Conservation (phyloP, 768 basidiomycete species). For the Leucocoprinus sp. region DNA sequence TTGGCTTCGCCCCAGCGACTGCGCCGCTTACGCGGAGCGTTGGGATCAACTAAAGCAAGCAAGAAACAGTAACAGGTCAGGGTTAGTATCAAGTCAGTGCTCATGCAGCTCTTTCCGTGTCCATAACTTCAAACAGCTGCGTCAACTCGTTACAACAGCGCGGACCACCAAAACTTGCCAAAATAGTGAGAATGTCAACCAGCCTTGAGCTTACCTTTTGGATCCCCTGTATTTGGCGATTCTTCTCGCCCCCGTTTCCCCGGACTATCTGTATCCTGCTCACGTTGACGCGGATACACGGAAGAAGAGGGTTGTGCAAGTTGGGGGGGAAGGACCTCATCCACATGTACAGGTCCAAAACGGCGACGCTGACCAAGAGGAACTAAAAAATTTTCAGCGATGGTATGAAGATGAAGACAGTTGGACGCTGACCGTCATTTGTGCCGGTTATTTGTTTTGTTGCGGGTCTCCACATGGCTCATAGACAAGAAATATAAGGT, state of each 20-base stretch:
- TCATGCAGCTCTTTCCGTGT: conserved; percentile 19
- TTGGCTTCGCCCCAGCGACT: conserved; percentile 97
- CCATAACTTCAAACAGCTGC: conserved; percentile 21
- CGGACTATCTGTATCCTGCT: conserved; percentile 47
- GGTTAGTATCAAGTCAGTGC: conserved; percentile 26
- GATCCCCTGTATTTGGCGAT: conserved; percentile 49
- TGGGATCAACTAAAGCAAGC: conserved; percentile 61
- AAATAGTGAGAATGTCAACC: conserved; percentile 22
- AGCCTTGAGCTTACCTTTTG: conserved; percentile 62
- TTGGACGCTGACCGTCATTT: conserved; percentile 69
- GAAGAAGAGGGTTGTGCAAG: conserved; percentile 84
- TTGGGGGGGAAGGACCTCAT: conserved; percentile 76
- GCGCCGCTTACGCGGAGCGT: conserved; percentile 87
- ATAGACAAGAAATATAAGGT: conserved; percentile 26
- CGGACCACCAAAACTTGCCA: conserved; percentile 17
- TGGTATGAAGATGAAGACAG: conserved; percentile 7
- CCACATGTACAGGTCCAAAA: conserved; percentile 81
- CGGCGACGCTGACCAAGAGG: conserved; percentile 85
- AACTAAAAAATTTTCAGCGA: conserved; percentile 29
- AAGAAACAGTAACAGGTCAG: conserved; percentile 51
- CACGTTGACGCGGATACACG: conserved; percentile 64
- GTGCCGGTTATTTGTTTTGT: conserved; percentile 88
- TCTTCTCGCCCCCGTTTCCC: conserved; percentile 63
- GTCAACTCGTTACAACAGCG: conserved; percentile 27
- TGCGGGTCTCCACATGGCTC: conserved; percentile 79